These are phyloP conservation scores for Effrenium voratum DNA, from an alignment of 73 alveolate species.

Conservation along the genomic window DNA sequence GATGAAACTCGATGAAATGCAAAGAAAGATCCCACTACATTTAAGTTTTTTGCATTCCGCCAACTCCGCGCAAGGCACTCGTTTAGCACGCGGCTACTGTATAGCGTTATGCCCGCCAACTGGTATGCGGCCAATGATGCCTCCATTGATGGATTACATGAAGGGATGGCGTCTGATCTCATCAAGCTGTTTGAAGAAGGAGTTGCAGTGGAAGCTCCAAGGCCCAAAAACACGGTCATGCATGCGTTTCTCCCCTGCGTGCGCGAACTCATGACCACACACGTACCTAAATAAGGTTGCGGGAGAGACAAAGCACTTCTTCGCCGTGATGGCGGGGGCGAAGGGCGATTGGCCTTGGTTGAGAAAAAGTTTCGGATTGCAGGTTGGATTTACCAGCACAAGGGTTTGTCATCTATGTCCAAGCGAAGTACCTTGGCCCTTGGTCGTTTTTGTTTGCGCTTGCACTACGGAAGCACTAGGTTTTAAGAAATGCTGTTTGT, in stretches of 20 bases:
- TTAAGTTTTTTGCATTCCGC: background rate
- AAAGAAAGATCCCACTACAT: background rate
- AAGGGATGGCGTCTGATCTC: background rate
- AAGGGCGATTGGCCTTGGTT: constrained; percentile 59
- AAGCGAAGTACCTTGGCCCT: background rate
- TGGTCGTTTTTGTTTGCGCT: no score
- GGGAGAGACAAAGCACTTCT: background rate
- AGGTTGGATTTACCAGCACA: background rate
- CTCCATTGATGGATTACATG: constrained; percentile 15
- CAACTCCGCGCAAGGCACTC: constrained; percentile 11
- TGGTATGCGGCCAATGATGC: constrained; percentile 14
- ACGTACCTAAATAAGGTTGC: background rate
- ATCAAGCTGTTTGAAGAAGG: background rate
- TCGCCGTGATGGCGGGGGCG: background rate
- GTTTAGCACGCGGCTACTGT: constrained; percentile 43
- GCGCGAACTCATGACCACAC: no score
- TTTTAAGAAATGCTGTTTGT: no score
- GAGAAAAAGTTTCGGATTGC: background rate
- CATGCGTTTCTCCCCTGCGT: background rate
- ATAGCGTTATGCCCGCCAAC: constrained; percentile 13
- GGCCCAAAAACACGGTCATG: no score
- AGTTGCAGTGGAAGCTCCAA: background rate
- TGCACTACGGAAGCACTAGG: no score
- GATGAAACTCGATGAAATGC: background rate
- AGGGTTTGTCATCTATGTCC: constrained; percentile 40